Base-by-base conservation (phyloP, 306 rosid genomes). In the Cucurbita argyrosperma region DNA sequence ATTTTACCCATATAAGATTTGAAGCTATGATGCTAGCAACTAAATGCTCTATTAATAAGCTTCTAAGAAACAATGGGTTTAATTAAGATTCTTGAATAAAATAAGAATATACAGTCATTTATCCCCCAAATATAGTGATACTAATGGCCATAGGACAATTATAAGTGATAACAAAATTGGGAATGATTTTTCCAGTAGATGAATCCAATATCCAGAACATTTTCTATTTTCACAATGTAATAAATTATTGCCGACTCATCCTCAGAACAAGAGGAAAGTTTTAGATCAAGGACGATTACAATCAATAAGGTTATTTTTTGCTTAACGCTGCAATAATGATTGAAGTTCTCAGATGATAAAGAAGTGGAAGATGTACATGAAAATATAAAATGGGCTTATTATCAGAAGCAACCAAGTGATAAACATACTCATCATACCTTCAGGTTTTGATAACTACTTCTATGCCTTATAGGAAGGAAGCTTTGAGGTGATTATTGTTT, bases 401-500 rank as follows among this genome's bases (percentile, higher is more conserved):
- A 46, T 46, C 56, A 59, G 42, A 12, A 5, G 35, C 4, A 71
- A 52, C 19, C 30, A 35, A 72, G 76, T 8, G 57, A 71, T 15
- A n/a, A 12, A 45, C 19, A 47, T 13, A 60, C 46, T 7, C n/a
- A 59, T 74, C 58, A 35, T 76, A 3, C 21, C 26, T n/a, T 43
- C 51, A 45, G 71, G 67, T 37, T 47, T 69, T 50, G 63, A 26
- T 53, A 7, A 65, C 45, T 67, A 21, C 50, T 64, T 61, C 76
- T 51, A 42, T 18, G 71, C 13, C 68, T 60, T 15, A 7, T 35
- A 38, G 67, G 67, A 62, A 65, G 40, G 54, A 39, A 43, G 74
- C 14, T 75, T 73, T 69, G 70, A 59, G 30, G 71, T 54, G 38
- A 72, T 80, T 90, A 87, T 63, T 75, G 88, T 80, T 91, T 94